Evolutionary conservation across 805 yeast genomes (phyloP), one percentile per base, ranked within the genome.

Genomic region (Candida ponderosae): DNA sequence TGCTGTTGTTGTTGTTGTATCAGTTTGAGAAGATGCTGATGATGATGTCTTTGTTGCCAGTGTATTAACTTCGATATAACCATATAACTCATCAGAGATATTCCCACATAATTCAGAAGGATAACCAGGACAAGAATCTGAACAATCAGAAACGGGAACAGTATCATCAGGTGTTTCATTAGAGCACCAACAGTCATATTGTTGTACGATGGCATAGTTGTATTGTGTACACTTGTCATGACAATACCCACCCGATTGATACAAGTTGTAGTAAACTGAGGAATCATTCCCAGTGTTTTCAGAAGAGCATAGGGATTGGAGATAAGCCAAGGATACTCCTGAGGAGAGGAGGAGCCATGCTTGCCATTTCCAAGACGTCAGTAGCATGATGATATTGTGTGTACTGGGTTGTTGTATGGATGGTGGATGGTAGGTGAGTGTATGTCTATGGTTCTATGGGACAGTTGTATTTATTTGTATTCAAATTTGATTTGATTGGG

Each of bases 171-270:
- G 85, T 17, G 67, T 54, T 8, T 48, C 43, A 47, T 78, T 66
- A 6, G 83, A 66, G 51, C 87, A 79, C 80, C 81, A 80, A 53
- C 87, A 79, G 33, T 59, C 29, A 29, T 57, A 42, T n/a, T 62
- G 65, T 44, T 63, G 76, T 28, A 79, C 56, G 30, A 79, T 66
- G 15, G 76, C 86, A 40, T 66, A 74, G 9, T 74, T 65, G 42
- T 60, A 69, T 7, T 71, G 72, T 2, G 38, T 15, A 49, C 86
- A 79, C 17, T 60, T 53, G 32, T 58, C 63, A 3, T 63, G 47
- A 50, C 87, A 79, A 10, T 48, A 51, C 4, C 87, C 87, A 44
- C 66, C 72, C 18, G 70, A 59, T 48, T 66, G 69, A 39, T 44
- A 69, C 18, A 39, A 40, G 38, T 31, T 26, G 42, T 44, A 55